Conservation (phyloP, 768 basidiomycete species). For the Tylopilus cervinicoccineus region DNA sequence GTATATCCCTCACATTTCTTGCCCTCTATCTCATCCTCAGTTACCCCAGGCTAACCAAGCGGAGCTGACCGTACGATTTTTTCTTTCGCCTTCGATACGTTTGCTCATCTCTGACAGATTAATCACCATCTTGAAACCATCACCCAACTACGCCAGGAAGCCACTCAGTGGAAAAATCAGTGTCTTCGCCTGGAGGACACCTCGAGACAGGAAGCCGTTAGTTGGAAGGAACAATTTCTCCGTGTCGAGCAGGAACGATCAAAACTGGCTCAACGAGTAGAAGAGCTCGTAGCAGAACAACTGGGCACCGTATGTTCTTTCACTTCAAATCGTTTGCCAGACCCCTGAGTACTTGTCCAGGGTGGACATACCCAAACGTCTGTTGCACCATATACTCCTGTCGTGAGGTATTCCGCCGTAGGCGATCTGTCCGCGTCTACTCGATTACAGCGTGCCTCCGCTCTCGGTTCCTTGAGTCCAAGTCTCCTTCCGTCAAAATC, state of each 20-base stretch:
- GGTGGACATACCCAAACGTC: conserved; percentile 12
- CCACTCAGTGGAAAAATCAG: conserved; percentile 71
- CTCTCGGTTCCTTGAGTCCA: conserved; percentile 19
- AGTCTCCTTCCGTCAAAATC: conserved; percentile 30
- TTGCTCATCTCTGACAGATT: conserved; percentile 38
- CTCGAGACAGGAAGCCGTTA: conserved; percentile 47
- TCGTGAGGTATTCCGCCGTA: conserved; percentile 20
- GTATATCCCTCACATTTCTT: conserved; percentile 23
- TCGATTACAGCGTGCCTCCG: conserved; percentile 13
- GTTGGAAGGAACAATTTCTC: conserved; percentile 79
- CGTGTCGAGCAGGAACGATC: conserved; percentile 69
- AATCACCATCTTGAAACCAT: conserved; percentile 59
- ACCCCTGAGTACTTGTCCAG: conserved; percentile 10
- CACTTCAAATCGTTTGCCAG: neutral
- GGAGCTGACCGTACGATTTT: conserved; percentile 46
- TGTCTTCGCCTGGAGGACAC: conserved; percentile 44
- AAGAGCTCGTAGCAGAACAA: conserved; percentile 54
- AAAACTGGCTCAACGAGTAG: conserved; percentile 50
- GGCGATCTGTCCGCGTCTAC: conserved; percentile 30
- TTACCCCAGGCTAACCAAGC: conserved; percentile 46
- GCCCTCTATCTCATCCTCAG: conserved; percentile 7
- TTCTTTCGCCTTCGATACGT: conserved; percentile 1
- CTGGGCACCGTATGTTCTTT: conserved; percentile 36
- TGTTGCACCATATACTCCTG: conserved; percentile 33
- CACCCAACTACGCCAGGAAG: conserved; percentile 58